Evolutionary conservation across 164 flowering plant genomes (phyloP), one percentile per base, ranked within the genome.

Genomic region (Stephania japonica): DNA sequence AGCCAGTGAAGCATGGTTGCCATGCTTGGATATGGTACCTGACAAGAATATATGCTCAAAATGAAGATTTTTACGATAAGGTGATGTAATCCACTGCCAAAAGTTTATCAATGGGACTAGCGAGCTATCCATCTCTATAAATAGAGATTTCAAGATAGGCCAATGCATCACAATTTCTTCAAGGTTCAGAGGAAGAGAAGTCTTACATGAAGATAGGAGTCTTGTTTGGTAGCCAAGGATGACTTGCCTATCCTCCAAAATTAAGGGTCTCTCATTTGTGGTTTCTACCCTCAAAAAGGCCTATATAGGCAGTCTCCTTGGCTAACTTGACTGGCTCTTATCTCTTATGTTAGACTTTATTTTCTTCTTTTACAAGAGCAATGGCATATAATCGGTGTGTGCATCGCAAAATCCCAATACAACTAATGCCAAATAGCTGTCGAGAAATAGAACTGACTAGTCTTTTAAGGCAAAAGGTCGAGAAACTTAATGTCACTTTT

Each of bases 241-340:
- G 69, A 38, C 42, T 67, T 32, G 69, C 69, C 69, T 32, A 4
- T 41, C 38, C 18, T 67, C 69, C 69, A 38, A n/a, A n/a, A 1
- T 6, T 11, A 32, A 41, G 69, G 21, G 69, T 41, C 9, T 18
- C 41, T 8, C 9, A n/a, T 16, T 4, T 0, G 42, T 41, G 7
- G 4, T 32, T 32, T 32, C 3, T 32, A 32, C 3, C n/a, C 49
- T 23, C 3, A 3, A 9, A 13, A 1, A 14, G 69, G 69, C 42
- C 41, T 41, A 67, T 41, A 67, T 38, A 32, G 69, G 69, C 69
- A 67, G 69, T 41, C 23, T 41, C 23, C 49, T 67, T 42, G 69
- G 69, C 49, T 67, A 67, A 67, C 47, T 41, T 67, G 25, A 67
- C 69, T 67, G 25, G 41, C 69, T 27, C 69, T 66, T 26, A 41